Percentiles rank a stretch among this genome's conserved stretches.
Conservation (phyloP, 805 yeast genomes). For the Millerozyma acaciae region DNA sequence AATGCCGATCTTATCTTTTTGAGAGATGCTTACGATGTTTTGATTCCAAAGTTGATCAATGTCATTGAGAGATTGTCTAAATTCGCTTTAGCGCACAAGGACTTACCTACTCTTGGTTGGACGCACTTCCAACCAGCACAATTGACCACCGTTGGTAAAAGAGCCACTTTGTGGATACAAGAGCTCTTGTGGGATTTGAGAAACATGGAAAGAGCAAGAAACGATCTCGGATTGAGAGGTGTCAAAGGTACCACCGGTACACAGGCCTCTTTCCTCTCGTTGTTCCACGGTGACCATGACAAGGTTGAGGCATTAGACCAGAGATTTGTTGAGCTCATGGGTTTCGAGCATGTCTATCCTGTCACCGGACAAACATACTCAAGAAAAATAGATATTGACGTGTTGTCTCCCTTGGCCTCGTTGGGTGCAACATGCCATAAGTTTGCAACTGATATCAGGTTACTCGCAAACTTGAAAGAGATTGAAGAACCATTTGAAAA, state of each 20-base stretch:
- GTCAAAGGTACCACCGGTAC: conserved; percentile 99
- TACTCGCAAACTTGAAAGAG: conserved; percentile 94
- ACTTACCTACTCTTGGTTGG: conserved; percentile 97
- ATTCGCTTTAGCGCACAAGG: conserved; percentile 90
- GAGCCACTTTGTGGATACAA: conserved; percentile 97
- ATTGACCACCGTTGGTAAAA: conserved; percentile 96
- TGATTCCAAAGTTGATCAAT: conserved; percentile 92
- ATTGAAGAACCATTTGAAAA: conserved; percentile 98
- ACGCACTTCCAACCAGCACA: conserved; percentile 99
- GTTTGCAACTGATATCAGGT: conserved; percentile 94
- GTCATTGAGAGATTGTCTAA: conserved; percentile 86
- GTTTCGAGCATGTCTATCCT: conserved; percentile 93
- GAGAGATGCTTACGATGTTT: conserved; percentile 90
- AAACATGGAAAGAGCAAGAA: conserved; percentile 92
- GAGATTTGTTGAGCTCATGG: conserved; percentile 87
- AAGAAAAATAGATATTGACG: conserved; percentile 95
- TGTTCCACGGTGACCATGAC: conserved; percentile 96
- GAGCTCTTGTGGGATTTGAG: conserved; percentile 97
- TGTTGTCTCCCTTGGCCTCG: conserved; percentile 85
- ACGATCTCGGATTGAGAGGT: conserved; percentile 94
- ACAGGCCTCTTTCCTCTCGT: conserved; percentile 91
- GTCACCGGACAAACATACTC: conserved; percentile 99
- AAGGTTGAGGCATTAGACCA: conserved; percentile 91
- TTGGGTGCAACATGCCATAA: conserved; percentile 96
- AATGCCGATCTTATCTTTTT: conserved; percentile 96